Conservation (phyloP, 1,284 basidiomycete species). For the Cryptococcus sp. region DNA sequence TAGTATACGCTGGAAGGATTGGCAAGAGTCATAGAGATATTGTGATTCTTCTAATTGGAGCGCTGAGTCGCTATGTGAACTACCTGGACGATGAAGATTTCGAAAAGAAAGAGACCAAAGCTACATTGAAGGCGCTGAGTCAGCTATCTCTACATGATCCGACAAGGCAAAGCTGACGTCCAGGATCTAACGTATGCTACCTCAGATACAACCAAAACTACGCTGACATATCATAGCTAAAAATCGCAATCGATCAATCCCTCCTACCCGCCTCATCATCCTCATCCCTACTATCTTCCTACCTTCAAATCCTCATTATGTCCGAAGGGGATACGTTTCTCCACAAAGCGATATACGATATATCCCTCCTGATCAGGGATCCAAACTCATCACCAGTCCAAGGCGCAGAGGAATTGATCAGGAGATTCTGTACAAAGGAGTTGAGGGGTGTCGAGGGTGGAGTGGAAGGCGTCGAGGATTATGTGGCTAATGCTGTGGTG, state of each 20-base stretch:
- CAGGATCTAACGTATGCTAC: slow-evolving; percentile 43
- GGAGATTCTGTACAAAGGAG: slow-evolving; percentile 45
- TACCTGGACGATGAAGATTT: slow-evolving; percentile 45
- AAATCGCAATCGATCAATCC: slow-evolving; percentile 48
- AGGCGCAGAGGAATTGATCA: slow-evolving; percentile 38
- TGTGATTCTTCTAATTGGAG: slow-evolving; percentile 44
- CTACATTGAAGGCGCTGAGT: slow-evolving; percentile 41
- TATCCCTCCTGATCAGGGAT: slow-evolving; percentile 36
- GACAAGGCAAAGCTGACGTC: background rate
- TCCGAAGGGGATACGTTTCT: slow-evolving; percentile 47
- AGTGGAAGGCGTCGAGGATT: slow-evolving; percentile 41
- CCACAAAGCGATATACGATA: slow-evolving; percentile 37
- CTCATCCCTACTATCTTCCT: slow-evolving; percentile 41
- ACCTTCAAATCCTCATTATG: slow-evolving; percentile 50
- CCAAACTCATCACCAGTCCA: slow-evolving; percentile 24
- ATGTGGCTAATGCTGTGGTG: slow-evolving; percentile 46
- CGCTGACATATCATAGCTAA: slow-evolving; percentile 29
- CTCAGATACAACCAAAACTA: background rate
- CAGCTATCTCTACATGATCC: no score
- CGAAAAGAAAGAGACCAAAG: slow-evolving; percentile 39
- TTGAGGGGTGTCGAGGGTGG: slow-evolving; percentile 37
- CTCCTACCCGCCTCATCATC: slow-evolving; percentile 35
- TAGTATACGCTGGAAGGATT: slow-evolving; percentile 45
- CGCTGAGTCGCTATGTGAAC: slow-evolving; percentile 47
- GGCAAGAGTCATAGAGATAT: slow-evolving; percentile 43